Evolutionary conservation across 169 alveolate species (phyloP).

Genomic region (Ichthyophthirius multifiliis): DNA sequence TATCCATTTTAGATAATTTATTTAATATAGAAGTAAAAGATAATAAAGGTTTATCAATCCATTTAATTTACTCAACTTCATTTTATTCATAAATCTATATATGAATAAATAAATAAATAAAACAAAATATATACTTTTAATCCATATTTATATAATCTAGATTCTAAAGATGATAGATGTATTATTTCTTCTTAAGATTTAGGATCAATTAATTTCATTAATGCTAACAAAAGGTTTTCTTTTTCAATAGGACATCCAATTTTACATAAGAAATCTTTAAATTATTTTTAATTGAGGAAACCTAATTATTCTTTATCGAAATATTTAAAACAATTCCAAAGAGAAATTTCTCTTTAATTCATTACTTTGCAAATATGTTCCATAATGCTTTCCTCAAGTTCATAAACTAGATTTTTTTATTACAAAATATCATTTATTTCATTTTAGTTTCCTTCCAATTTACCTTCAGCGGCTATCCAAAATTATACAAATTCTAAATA

Average conservation of each 20-base stretch:
- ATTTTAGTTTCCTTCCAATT: background rate
- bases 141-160: constrained; percentile 1
- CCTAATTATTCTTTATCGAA: constrained; percentile 6
- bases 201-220: constrained; percentile 17
- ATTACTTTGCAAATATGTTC: constrained; percentile 9
- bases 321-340: background rate
- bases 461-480: background rate
- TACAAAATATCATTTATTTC: background rate
- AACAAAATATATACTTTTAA: background rate
- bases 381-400: background rate
- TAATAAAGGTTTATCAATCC: constrained; percentile 4
- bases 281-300: background rate
- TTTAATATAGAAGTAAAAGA: background rate
- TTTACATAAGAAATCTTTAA: background rate
- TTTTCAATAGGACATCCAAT: background rate
- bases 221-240: background rate
- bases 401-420: background rate
- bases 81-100: background rate
- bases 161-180: constrained; percentile 1
- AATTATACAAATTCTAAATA: constrained; percentile 11
- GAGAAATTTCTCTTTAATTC: constrained; percentile 14
- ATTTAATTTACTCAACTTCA: background rate
- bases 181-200: background rate
- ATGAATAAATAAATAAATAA: background rate
- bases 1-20: background rate